phyloP scores from a whole-genome alignment of 441 rosid genomes.

The Cnidoscolus chayamansa region DNA sequence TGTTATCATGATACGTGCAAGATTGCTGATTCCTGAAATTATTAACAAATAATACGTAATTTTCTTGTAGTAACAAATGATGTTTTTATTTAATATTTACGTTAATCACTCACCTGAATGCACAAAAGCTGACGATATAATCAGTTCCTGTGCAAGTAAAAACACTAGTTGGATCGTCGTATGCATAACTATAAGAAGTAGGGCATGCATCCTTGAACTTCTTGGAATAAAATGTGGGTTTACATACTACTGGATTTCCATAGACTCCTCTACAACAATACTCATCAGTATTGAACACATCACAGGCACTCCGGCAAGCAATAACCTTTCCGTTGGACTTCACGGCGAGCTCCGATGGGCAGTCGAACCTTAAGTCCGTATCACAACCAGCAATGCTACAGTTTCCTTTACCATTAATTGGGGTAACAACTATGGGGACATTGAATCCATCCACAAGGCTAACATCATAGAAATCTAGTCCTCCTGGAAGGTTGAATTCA shows the following conservation, averaged over 20 bases:
- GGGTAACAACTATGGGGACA: conserved; percentile 56
- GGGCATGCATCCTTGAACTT: conserved; percentile 87
- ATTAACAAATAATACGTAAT: not conserved
- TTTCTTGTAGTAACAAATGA: too few relatives aligned
- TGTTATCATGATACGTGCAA: conserved; percentile 70
- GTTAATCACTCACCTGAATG: conserved; percentile 43
- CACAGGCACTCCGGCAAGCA: conserved; percentile 87
- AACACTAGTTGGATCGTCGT: conserved; percentile 87
- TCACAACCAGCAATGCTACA: conserved; percentile 69
- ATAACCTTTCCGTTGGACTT: conserved; percentile 62
- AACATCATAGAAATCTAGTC: conserved; percentile 66
- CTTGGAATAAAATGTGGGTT: conserved; percentile 75
- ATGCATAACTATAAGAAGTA: conserved; percentile 84
- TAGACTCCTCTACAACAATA: conserved; percentile 77
- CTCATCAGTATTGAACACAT: conserved; percentile 84
- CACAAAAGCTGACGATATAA: conserved; percentile 68
- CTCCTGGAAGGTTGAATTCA: conserved; percentile 59
- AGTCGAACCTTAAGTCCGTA: conserved; percentile 46
- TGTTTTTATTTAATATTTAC: too few relatives aligned
- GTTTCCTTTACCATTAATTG: conserved; percentile 70
- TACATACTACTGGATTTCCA: conserved; percentile 60
- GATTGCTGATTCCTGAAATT: conserved; percentile 54
- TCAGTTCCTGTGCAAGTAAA: conserved; percentile 72
- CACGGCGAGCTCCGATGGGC: conserved; percentile 65
- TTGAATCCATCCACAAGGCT: conserved; percentile 92